A percentile compares a stretch with the other conserved stretches of the same genome.
Conservation (phyloP, 768 basidiomycete species). For the Tulasnella sp. region DNA sequence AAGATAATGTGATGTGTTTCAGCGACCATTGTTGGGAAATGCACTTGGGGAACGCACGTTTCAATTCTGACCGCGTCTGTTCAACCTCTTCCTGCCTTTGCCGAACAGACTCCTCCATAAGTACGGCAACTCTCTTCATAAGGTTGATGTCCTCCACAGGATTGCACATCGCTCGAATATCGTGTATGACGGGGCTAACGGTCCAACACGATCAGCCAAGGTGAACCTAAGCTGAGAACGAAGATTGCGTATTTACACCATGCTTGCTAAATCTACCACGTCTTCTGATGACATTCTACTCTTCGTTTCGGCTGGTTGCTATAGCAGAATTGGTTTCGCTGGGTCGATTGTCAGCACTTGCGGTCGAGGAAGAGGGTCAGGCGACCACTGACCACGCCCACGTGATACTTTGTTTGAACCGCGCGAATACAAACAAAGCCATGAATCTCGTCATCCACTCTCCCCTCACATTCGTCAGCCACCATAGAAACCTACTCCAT, state of each 20-base stretch:
- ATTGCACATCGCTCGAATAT: slow-evolving; percentile 14
- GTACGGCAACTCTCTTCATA: slow-evolving; percentile 6
- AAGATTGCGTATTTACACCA: not conserved
- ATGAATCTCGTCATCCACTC: not conserved
- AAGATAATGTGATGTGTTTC: not conserved
- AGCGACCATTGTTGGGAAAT: not conserved
- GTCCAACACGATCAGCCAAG: not conserved
- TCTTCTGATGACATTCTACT: not conserved
- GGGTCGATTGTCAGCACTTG: not conserved
- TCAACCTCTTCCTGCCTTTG: slow-evolving; percentile 21
- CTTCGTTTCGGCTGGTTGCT: not conserved
- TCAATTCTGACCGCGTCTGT: slow-evolving; percentile 23
- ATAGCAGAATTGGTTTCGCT: not conserved
- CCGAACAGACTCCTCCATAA: slow-evolving; percentile 13
- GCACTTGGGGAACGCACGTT: not conserved
- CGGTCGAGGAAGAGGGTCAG: not conserved
- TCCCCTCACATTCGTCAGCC: not conserved
- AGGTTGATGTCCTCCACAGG: slow-evolving; percentile 27
- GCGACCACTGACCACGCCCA: not conserved
- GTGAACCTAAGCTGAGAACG: not conserved
- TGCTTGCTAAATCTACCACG: not conserved
- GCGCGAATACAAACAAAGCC: not conserved
- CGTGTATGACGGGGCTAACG: slow-evolving; percentile 11
- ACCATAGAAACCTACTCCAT: not conserved
- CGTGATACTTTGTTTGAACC: not conserved